phyloP scores from a whole-genome alignment of 2,329 filamentous ascomycete species.

The Cladosporium sp. region DNA sequence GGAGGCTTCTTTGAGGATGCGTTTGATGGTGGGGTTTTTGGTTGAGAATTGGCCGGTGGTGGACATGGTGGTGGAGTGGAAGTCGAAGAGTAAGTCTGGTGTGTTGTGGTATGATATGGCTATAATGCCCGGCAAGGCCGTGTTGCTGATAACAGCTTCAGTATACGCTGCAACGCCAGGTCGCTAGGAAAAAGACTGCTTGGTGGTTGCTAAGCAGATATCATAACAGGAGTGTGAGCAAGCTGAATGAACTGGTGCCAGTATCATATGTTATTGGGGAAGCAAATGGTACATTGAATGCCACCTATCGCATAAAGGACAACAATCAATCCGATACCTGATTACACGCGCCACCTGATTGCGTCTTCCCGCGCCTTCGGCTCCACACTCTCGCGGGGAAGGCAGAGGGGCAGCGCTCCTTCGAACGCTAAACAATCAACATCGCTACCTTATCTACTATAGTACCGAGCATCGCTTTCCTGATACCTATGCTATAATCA shows the following conservation, averaged over 20 bases:
- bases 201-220: neutral
- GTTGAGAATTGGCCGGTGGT: constrained; percentile 55
- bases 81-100: neutral
- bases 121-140: neutral
- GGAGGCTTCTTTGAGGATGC: constrained; percentile 86
- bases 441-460: neutral
- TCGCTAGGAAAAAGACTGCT: neutral
- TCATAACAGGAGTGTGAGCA: neutral
- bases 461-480: neutral
- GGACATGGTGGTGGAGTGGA: neutral
- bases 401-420: constrained; percentile 1
- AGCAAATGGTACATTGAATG: neutral
- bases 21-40: constrained; percentile 80
- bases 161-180: neutral
- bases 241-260: neutral
- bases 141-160: neutral
- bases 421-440: neutral
- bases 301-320: neutral
- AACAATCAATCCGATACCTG: constrained; percentile 5
- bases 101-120: neutral
- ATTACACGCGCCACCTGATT: neutral
- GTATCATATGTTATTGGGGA: neutral
- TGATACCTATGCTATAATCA: neutral
- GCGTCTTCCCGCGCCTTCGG: neutral
- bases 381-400: constrained; percentile 6